Base-by-base conservation (phyloP, 1,284 basidiomycete species). In the Ganoderma sinense region DNA sequence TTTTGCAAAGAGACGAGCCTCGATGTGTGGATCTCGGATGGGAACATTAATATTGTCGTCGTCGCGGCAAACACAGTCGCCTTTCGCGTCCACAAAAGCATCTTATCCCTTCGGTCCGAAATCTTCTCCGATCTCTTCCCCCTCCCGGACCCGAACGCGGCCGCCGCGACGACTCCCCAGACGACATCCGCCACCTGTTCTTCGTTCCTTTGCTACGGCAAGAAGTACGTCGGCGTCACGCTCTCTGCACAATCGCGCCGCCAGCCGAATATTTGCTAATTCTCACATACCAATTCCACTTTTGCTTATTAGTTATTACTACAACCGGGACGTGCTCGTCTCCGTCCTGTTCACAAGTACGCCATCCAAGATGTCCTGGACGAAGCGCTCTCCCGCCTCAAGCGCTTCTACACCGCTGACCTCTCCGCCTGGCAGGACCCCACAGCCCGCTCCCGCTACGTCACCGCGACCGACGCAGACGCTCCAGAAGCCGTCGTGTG, bases 21-120 rank as follows among this genome's bases (percentile, higher is more conserved):
- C n/a, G 69, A 58, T 2, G 74, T 56, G 29, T 70, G 68, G 4
- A 67, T 58, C 8, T 65, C 62, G 58, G 70, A 75, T 11, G 75
- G 74, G 74, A 73, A 75, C 62, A 68, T 71, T 23, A 73, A 75
- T 60, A 68, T 71, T 23, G 73, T 76, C 68, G 69, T 76, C 36
- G 33, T 40, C 29, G 31, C 33, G 20, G 51, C 51, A 10, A 20
- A 48, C 20, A 11, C 45, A 16, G 29, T 48, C 2, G 61, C 61
- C 8, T 62, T 62, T 23, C 61, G 61, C 5, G 43, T 62, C 2
- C 43, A 62, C 31, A 45, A 45, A 16, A 45, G 61, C 29, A 41
- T 36, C 23, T 7, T 62, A 18, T 43, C 43, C 26, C 61, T 33
- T 26, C 20, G 41, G 13, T 61, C 60, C 16, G 41, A 43, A 14